Evolutionary conservation across 495 filamentous ascomycete genomes (phyloP).

Genomic region (Staphylotrichum tortipilum): DNA sequence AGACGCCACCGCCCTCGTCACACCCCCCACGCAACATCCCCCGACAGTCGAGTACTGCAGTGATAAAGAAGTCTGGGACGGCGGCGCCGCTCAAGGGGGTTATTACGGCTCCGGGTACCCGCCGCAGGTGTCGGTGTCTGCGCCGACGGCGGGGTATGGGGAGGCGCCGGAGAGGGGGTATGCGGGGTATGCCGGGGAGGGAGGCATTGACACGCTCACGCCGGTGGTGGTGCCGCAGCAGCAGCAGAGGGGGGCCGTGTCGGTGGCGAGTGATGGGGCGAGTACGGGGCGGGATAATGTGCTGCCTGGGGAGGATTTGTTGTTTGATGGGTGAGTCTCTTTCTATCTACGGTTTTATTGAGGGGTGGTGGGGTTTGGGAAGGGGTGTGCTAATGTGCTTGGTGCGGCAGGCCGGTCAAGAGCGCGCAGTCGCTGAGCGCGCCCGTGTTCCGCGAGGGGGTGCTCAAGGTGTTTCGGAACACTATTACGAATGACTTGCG

Average conservation of each 20-base stretch:
- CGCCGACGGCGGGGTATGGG: too few relatives aligned
- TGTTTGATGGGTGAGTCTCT: slow-evolving; percentile 29
- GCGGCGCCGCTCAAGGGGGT: slow-evolving; percentile 1
- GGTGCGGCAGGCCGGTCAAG: slow-evolving; percentile 17
- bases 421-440: slow-evolving; percentile 19
- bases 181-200: too few relatives aligned
- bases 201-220: slow-evolving; percentile 20
- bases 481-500: slow-evolving; percentile 21
- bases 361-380: not conserved
- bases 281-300: slow-evolving; percentile 26
- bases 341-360: not conserved
- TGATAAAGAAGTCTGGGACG: slow-evolving; percentile 13
- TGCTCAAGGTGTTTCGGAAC: slow-evolving; percentile 28
- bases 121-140: too few relatives aligned
- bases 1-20: slow-evolving; percentile 14
- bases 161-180: too few relatives aligned
- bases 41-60: not conserved
- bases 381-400: not conserved
- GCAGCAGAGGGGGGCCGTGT: too few relatives aligned
- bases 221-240: slow-evolving; percentile 20
- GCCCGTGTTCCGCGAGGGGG: slow-evolving; percentile 19
- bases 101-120: not conserved
- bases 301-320: slow-evolving; percentile 25
- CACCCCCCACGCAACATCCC: slow-evolving; percentile 2
- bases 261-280: not conserved